Base-by-base conservation (phyloP, 2,329 filamentous ascomycete genomes). In the Penicillium expansum region DNA sequence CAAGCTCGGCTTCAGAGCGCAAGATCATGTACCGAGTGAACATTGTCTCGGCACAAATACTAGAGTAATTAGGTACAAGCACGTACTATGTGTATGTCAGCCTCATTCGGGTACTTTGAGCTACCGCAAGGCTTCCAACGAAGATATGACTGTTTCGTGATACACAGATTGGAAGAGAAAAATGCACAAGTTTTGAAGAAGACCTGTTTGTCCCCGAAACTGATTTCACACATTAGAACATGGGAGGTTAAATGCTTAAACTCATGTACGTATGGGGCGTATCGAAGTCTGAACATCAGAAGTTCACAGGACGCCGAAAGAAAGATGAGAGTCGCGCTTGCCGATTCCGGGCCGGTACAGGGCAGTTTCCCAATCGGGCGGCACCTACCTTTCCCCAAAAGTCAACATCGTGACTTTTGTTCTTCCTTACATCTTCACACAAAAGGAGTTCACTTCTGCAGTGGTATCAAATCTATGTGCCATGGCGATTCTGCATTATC, bases 321-420 rank as follows among this genome's bases (percentile, higher is more conserved):
- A 24, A 8, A 33, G 27, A 9, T 14, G n/a, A 8, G 27, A 22
- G 41, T 22, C 29, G 43, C 41, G 5, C 57, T 24, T 60, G 33
- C 66, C 63, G 65, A 52, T 64, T 53, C 55, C 64, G 67, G 62
- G 30, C 67, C 63, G 65, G 58, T 58, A 22, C 45, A 55, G 63
- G 63, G 48, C 20, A 54, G 29, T 35, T 53, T 47, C 57, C 32
- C 20, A 56, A 56, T 47, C 22, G 33, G 41, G 27, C 48, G 4
- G n/a, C 27, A 13, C 13, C 20, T 32, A 2, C 18, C 7, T 5
- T 16, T 35, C 30, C 30, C 20, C 18, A 2, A 32, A 29, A 9
- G n/a, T 33, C 48, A 47, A 33, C 24, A 20, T 32, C 20, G 7
- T 14, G 20, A 42, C 33, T 43, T 47, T 13, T 48, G 13, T 48